Base-by-base conservation (phyloP, 306 rosid species). In the Casuarina cunninghamiana region DNA sequence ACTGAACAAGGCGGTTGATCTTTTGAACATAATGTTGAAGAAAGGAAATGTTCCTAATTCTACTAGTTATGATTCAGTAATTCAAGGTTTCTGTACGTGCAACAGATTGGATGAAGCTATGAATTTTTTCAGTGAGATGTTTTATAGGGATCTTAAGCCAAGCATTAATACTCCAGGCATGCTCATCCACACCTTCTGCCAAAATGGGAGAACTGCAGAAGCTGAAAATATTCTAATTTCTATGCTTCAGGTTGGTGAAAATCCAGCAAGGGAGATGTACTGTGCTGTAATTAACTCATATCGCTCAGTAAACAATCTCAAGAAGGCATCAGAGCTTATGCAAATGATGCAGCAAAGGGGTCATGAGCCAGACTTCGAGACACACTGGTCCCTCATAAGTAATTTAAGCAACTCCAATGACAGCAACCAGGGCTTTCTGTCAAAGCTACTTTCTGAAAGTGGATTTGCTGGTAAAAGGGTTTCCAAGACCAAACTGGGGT, bases 311-410 rank as follows among this genome's bases (percentile, higher is more conserved):
- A 90, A 88, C 73, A 87, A 92, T 87, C 86, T 87, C 49, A 72
- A 60, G 69, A 92, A 88, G 88, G 91, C 88, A 35, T 89, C 93
- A 2, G 88, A 83, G 86, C 83, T 91, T 32, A 78, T 95, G 91
- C 87, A 82, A 81, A 87, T 84, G 72, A 92, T 95, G 98, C 97
- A 92, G 78, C 81, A 78, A 69, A 81, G 82, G 38, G 98, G 97
- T 48, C 83, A 86, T 75, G 88, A 89, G 78, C 96, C 97, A 69
- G 97, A 95, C 80, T 95, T 95, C 75, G 90, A 95, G 73, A 87
- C 85, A 49, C 98, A 95, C 65, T 92, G 97, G 98, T 95, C 98
- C 77, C 89, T 92, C 77, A 84, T 95, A 72, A 91, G 91, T 88
- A 87, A 91, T 71, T 83, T 95, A 44, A 89, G 84, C 71, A 81